Percentiles rank a stretch among this genome's conserved stretches.
Conservation (phyloP, 345 rosid genomes). For the Eucalyptus paniculata region DNA sequence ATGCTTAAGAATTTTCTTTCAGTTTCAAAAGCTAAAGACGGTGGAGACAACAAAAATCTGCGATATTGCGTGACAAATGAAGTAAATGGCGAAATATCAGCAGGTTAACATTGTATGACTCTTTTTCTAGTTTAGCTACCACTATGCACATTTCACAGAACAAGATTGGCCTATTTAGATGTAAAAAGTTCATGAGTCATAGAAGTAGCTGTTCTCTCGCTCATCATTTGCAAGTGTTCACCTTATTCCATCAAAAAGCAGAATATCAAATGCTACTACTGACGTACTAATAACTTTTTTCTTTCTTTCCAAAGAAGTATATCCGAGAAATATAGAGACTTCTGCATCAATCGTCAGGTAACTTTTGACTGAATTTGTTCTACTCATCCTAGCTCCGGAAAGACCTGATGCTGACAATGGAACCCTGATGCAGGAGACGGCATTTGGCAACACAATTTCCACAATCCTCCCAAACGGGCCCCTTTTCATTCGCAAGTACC, state of each 20-base stretch:
- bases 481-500: too few species aligned
- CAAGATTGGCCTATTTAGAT: too few species aligned
- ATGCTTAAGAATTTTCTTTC: too few species aligned
- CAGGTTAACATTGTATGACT: neutral
- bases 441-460: too few species aligned
- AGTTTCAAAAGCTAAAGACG: too few species aligned
- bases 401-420: too few species aligned
- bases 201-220: neutral
- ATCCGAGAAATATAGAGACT: neutral
- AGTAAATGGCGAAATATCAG: neutral
- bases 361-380: slow-evolving; percentile 2
- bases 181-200: neutral
- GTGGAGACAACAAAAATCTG: neutral
- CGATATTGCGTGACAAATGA: neutral
- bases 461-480: too few species aligned
- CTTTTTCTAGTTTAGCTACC: too few species aligned
- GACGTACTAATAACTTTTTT: neutral
- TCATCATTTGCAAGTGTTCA: neutral
- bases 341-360: neutral
- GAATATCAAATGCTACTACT: neutral
- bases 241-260: neutral
- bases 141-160: neutral
- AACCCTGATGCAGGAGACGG: too few species aligned
- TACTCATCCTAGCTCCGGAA: neutral
- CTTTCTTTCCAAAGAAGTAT: neutral